phyloP scores from a whole-genome alignment of 1,139 yeast species.

The Yamadazyma conglobata region DNA sequence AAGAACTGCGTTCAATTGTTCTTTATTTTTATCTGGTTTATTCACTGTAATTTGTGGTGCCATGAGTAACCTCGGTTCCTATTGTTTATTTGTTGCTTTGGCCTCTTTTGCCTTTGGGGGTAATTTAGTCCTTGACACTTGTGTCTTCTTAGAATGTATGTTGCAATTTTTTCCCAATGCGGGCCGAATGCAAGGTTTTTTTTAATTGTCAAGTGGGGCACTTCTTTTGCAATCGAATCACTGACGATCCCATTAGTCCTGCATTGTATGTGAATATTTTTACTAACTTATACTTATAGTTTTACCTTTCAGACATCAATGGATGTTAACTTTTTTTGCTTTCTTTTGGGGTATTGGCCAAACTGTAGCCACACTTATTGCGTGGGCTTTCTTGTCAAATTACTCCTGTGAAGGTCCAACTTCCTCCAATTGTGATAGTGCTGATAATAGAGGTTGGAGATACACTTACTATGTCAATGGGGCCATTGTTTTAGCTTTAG shows the following conservation, averaged over 20 bases:
- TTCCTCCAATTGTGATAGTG: slow-evolving; percentile 38
- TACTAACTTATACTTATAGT: slow-evolving; percentile 12
- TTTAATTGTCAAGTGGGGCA: not conserved
- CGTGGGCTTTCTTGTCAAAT: slow-evolving; percentile 55
- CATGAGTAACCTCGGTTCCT: slow-evolving; percentile 44
- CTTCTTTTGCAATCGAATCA: not conserved
- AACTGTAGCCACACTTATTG: slow-evolving; percentile 49
- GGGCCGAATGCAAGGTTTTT: not conserved
- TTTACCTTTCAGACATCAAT: slow-evolving; percentile 51
- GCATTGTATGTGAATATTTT: too few species aligned
- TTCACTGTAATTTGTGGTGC: slow-evolving; percentile 55
- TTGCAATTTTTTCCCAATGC: not conserved
- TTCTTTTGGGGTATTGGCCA: slow-evolving; percentile 65
- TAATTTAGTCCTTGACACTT: slow-evolving; percentile 57
- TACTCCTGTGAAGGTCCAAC: slow-evolving; percentile 38
- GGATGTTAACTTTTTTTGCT: slow-evolving; percentile 55
- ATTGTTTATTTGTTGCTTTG: slow-evolving; percentile 47
- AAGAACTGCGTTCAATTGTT: slow-evolving; percentile 51
- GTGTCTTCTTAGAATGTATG: slow-evolving; percentile 51
- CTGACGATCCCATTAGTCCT: not conserved
- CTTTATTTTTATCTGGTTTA: slow-evolving; percentile 47
- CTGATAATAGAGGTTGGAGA: slow-evolving; percentile 57
- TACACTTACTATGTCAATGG: slow-evolving; percentile 54
- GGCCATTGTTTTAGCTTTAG: slow-evolving; percentile 48
- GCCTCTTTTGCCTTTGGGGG: slow-evolving; percentile 55